Evolutionary conservation across 164 flowering plant genomes (phyloP).

Genomic region (Vitis cinerea): DNA sequence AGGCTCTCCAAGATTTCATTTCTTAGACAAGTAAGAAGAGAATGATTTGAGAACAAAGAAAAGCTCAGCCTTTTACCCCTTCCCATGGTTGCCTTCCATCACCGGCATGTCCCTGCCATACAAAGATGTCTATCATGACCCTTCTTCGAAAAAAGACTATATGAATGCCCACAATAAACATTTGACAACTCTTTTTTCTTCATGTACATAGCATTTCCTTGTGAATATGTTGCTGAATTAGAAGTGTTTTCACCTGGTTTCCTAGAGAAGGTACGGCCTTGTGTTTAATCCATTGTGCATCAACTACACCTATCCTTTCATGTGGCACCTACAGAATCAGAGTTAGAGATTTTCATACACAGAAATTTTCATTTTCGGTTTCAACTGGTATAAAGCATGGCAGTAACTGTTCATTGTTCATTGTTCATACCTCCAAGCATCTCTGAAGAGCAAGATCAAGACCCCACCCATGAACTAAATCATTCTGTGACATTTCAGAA

Average conservation of each 20-base stretch:
- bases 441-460: slow-evolving; percentile 19
- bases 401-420: too few relatives aligned
- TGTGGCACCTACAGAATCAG: slow-evolving; percentile 1
- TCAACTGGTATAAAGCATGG: background rate
- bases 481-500: slow-evolving; percentile 17
- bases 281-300: slow-evolving; percentile 28
- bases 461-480: slow-evolving; percentile 33
- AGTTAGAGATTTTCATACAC: too few relatives aligned
- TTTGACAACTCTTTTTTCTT: too few relatives aligned
- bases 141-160: too few relatives aligned
- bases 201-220: too few relatives aligned
- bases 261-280: slow-evolving; percentile 23
- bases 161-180: background rate
- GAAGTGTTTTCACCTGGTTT: slow-evolving; percentile 15
- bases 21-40: background rate
- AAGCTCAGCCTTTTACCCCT: slow-evolving; percentile 13
- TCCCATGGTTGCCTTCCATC: slow-evolving; percentile 25
- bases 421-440: slow-evolving; percentile 23
- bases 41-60: background rate
- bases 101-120: slow-evolving; percentile 14
- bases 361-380: too few relatives aligned
- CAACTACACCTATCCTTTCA: slow-evolving; percentile 29
- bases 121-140: background rate
- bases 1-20: too few relatives aligned
- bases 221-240: background rate